Evolutionary conservation across 2,329 filamentous ascomycete species (phyloP), one percentile per base, ranked within the genome.

Genomic region (Anthostomella pinea): DNA sequence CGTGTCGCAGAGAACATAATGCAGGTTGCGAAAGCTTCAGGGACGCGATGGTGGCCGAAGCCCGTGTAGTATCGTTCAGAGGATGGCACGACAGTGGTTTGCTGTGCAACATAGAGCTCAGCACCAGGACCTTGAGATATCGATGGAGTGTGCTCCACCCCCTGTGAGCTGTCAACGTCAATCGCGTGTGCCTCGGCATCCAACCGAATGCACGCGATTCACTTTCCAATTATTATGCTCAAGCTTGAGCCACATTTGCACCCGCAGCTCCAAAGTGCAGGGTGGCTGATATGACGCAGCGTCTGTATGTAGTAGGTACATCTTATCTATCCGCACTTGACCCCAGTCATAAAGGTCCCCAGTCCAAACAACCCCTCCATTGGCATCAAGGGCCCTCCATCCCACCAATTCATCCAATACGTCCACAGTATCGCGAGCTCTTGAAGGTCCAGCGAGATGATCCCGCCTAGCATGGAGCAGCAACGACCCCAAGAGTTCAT

Each of bases 401-500:
- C 21, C 25, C 31, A 38, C 16, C 27, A 15, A 34, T 26, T 30
- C 39, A 38, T 17, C 15, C 21, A 25, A 39, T 36, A 18, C 23
- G 14, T 25, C 18, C 23, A 25, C 23, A 25, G n/a, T n/a, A n/a
- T n/a, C n/a, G n/a, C n/a, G n/a, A n/a, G n/a, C n/a, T n/a, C n/a
- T n/a, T n/a, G n/a, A n/a, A n/a, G n/a, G n/a, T n/a, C n/a, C n/a
- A n/a, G n/a, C n/a, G n/a, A n/a, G n/a, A n/a, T n/a, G n/a, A n/a
- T n/a, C n/a, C n/a, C n/a, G n/a, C n/a, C 23, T 44, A 49, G 41
- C 29, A 76, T 75, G 70, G 71, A 75, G 39, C 66, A 68, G 43
- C 68, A 69, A 40, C 66, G 63, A 35, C 81, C 87, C 41, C 87
- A 88, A 54, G 89, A 96, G 66, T 95, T 95, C 69, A 87, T 87